These are phyloP conservation scores for Talaromyces borbonicus DNA, from an alignment of 495 filamentous ascomycete genomes.

Conservation along the genomic window DNA sequence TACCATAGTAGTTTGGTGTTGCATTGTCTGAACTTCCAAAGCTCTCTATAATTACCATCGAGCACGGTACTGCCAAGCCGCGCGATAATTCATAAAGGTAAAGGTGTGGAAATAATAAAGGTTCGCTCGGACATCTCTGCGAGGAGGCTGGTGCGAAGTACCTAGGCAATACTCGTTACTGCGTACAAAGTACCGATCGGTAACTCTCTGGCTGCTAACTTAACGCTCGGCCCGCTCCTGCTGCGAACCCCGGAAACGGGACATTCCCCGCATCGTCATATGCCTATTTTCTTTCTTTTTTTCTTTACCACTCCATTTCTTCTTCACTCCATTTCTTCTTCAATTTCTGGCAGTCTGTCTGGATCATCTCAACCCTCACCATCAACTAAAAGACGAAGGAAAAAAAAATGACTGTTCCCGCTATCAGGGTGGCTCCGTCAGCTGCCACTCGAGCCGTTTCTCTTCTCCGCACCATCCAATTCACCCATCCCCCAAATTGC, in stretches of 20 bases:
- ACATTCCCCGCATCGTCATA: conserved; percentile 1
- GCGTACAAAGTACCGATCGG: too few relatives aligned
- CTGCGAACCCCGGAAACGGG: not conserved
- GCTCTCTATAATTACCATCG: too few relatives aligned
- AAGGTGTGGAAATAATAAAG: too few relatives aligned
- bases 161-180: too few relatives aligned
- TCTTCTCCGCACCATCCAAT: conserved; percentile 82
- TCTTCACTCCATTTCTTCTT: too few relatives aligned
- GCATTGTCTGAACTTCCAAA: too few relatives aligned
- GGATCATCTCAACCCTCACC: not conserved
- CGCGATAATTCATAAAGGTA: too few relatives aligned
- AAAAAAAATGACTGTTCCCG: conserved; percentile 36
- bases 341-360: not conserved
- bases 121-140: conserved; percentile 3
- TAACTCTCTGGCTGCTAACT: too few relatives aligned
- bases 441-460: conserved; percentile 68
- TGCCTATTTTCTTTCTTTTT: not conserved
- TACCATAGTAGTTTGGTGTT: too few relatives aligned
- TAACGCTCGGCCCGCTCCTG: not conserved
- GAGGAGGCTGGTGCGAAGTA: too few relatives aligned
- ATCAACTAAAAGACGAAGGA: too few relatives aligned
- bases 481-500: conserved; percentile 77
- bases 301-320: not conserved
- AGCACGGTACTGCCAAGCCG: too few relatives aligned
- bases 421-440: conserved; percentile 53